A percentile compares a stretch with the other conserved stretches of the same genome.
phyloP scores from a whole-genome alignment of 2,329 filamentous ascomycete genomes.

The Laburnicola sp. region DNA sequence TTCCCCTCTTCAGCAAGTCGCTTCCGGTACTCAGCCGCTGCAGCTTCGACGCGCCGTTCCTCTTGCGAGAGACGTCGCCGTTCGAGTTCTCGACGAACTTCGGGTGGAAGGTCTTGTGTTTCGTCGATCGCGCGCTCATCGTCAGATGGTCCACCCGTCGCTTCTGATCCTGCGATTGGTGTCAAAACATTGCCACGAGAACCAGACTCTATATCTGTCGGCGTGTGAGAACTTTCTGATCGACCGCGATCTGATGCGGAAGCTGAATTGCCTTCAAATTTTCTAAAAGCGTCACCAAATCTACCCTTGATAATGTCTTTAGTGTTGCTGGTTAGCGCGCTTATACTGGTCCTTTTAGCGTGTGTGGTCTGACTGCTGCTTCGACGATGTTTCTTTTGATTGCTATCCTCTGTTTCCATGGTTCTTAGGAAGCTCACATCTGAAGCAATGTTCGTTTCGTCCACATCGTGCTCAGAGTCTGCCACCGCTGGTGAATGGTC shows the following conservation, averaged over 20 bases:
- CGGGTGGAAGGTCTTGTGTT: slow-evolving; percentile 74
- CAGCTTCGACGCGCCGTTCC: slow-evolving; percentile 84
- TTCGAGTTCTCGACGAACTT: slow-evolving; percentile 88
- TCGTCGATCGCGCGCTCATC: slow-evolving; percentile 67
- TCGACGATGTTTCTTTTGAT: slow-evolving; percentile 59
- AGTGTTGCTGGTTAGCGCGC: slow-evolving; percentile 68
- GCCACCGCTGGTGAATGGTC: slow-evolving; percentile 36
- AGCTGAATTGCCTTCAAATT: slow-evolving; percentile 70
- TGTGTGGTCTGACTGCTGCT: slow-evolving; percentile 63
- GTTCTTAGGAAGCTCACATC: slow-evolving; percentile 82
- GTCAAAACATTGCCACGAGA: slow-evolving; percentile 48
- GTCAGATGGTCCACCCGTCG: slow-evolving; percentile 69
- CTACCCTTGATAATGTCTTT: slow-evolving; percentile 84
- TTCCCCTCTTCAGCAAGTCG: slow-evolving; percentile 67
- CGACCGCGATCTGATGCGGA: slow-evolving; percentile 30
- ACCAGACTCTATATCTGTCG: slow-evolving; percentile 29
- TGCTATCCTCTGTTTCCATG: slow-evolving; percentile 64
- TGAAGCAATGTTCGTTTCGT: slow-evolving; percentile 71
- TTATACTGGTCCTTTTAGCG: slow-evolving; percentile 72
- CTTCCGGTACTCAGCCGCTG: slow-evolving; percentile 83
- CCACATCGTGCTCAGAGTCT: slow-evolving; percentile 50
- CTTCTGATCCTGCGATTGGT: slow-evolving; percentile 76
- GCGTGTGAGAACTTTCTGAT: slow-evolving; percentile 31
- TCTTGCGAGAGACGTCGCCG: slow-evolving; percentile 79
- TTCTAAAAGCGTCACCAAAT: slow-evolving; percentile 91